These are phyloP conservation scores for Rhodotorula diobovata DNA, from an alignment of 768 basidiomycete genomes.

Conservation along the genomic window DNA sequence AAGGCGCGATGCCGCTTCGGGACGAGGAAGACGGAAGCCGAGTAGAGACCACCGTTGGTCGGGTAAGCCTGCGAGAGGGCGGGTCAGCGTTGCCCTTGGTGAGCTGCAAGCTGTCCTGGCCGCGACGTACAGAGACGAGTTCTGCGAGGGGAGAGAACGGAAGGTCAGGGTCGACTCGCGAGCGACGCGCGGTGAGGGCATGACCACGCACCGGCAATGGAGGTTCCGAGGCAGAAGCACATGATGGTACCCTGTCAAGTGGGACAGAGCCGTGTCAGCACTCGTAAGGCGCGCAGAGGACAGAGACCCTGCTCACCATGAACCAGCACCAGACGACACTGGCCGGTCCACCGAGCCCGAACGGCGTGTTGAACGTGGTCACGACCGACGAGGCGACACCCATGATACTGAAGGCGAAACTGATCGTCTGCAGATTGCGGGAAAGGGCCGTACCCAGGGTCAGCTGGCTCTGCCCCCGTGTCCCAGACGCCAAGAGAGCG, in stretches of 20 bases:
- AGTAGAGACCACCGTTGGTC: slow-evolving; percentile 52
- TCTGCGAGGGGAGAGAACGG: background rate
- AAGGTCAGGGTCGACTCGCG: background rate
- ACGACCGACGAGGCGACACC: slow-evolving; percentile 47
- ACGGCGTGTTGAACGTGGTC: slow-evolving; percentile 50
- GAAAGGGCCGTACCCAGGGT: too few species aligned
- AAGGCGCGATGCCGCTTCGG: slow-evolving; percentile 46
- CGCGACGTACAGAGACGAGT: background rate
- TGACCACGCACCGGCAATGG: slow-evolving; percentile 37
- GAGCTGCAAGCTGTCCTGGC: background rate
- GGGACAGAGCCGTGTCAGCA: background rate
- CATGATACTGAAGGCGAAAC: slow-evolving; percentile 46
- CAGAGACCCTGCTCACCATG: slow-evolving; percentile 34
- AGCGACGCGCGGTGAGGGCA: background rate
- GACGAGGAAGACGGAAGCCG: slow-evolving; percentile 49
- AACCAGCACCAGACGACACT: slow-evolving; percentile 51
- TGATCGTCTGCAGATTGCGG: slow-evolving; percentile 41
- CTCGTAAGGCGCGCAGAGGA: slow-evolving; percentile 7
- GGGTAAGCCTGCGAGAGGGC: slow-evolving; percentile 45
- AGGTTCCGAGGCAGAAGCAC: slow-evolving; percentile 39
- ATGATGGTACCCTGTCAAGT: slow-evolving; percentile 30
- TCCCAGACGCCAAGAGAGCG: too few species aligned
- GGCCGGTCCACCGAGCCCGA: slow-evolving; percentile 49
- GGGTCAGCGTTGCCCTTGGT: too few species aligned
- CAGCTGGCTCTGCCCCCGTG: background rate